Evolutionary conservation across 805 yeast species (phyloP), one percentile per base, ranked within the genome.

Genomic region (Jamesozyma spencerorum): DNA sequence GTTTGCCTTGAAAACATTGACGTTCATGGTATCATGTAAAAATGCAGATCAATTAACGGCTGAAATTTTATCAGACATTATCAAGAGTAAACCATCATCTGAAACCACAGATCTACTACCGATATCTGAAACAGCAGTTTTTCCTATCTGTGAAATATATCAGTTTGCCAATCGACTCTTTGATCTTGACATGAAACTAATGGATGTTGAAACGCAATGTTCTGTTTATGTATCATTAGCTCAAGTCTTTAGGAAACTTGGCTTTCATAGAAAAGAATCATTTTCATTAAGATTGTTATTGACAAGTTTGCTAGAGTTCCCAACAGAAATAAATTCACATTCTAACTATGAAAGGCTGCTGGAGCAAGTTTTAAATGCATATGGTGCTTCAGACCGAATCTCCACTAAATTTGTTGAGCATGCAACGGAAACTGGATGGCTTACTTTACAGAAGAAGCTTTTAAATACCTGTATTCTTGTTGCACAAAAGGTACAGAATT

Each of bases 261-360:
- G 78, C 1, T 69, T 82, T 52, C 41, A 54, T 10, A 68, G 97
- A 45, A 88, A 87, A 50, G 70, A 77, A 47, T 76, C 84, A 0
- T 77, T 88, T 46, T 70, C 83, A 30, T 59, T 86, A 3, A 71
- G 87, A 34, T 73, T 77, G n/a, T 60, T 87, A 24, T 60, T 88
- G 19, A 70, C 73, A 5, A 62, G 75, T 2, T 51, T 79, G 10
- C 53, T 68, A 2, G 72, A 79, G 0, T 65, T 68, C 24, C 43
- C 70, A 10, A 45, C 41, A 14, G 39, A 46, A 14, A 22, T 50
- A 27, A 15, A 24, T 19, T 50, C 55, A 54, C 49, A 56, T 34
- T 47, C 57, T 3, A 63, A 66, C 17, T 58, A 75, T 5, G 55
- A 65, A 10, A 62, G 58, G 3, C 58, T 79, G 11, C 57, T 84